A percentile compares a stretch with the other conserved stretches of the same genome.
phyloP scores from a whole-genome alignment of 1,139 yeast genomes.

The Yamadazyma epiphylla region DNA sequence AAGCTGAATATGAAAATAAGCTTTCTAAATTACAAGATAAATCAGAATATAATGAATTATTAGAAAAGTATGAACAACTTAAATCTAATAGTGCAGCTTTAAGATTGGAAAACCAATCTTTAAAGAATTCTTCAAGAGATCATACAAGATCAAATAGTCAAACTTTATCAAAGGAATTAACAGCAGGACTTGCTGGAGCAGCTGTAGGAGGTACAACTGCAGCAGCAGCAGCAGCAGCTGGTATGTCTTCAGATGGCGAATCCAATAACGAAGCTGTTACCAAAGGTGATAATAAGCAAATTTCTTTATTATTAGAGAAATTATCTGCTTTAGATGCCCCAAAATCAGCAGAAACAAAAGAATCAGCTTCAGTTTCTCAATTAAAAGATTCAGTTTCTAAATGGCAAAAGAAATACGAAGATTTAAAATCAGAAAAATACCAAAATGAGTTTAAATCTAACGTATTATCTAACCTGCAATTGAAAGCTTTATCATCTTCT shows the following conservation, averaged over 20 bases:
- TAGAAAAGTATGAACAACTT: slow-evolving; percentile 22
- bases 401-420: slow-evolving; percentile 50
- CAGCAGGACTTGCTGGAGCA: slow-evolving; percentile 2
- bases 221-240: slow-evolving; percentile 3
- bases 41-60: slow-evolving; percentile 8
- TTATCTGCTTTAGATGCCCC: slow-evolving; percentile 15
- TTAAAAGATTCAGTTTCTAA: slow-evolving; percentile 28
- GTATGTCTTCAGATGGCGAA: neutral
- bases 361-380: slow-evolving; percentile 17
- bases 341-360: slow-evolving; percentile 8
- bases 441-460: slow-evolving; percentile 20
- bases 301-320: slow-evolving; percentile 19
- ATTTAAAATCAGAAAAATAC: slow-evolving; percentile 29
- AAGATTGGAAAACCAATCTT: slow-evolving; percentile 37
- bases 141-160: slow-evolving; percentile 12
- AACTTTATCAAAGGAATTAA: slow-evolving; percentile 10
- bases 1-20: slow-evolving; percentile 6
- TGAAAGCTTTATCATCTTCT: slow-evolving; percentile 30
- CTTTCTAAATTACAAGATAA: slow-evolving; percentile 6
- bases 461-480: slow-evolving; percentile 20
- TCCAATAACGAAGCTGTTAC: slow-evolving; percentile 1
- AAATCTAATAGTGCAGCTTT: slow-evolving; percentile 33
- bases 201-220: slow-evolving; percentile 4
- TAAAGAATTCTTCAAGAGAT: slow-evolving; percentile 23
- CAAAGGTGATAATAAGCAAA: slow-evolving; percentile 8